Conservation (phyloP, 768 basidiomycete species). For the Gelatoporia subvermispora region DNA sequence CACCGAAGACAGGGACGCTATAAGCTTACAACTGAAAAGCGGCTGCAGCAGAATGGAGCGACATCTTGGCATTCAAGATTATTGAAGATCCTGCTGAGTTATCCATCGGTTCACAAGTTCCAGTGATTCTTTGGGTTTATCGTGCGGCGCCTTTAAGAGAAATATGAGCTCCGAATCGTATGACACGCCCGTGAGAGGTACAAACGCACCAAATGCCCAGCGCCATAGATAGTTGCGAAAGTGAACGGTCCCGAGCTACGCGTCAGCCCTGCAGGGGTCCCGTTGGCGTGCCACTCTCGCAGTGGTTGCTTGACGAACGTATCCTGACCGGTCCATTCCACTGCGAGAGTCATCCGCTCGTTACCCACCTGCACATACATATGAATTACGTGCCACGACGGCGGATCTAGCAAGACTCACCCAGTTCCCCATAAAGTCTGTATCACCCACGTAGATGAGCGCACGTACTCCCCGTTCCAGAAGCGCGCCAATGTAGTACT, state of each 20-base stretch:
- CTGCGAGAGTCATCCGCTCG: conserved; percentile 50
- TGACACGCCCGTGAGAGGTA: too few species aligned
- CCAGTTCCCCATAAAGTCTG: conserved; percentile 60
- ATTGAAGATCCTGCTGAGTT: conserved; percentile 18
- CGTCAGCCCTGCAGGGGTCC: conserved; percentile 47
- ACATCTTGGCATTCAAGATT: too few species aligned
- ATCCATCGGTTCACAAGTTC: conserved; percentile 48
- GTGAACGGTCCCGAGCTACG: conserved; percentile 53
- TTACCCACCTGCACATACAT: conserved; percentile 40
- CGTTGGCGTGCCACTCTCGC: conserved; percentile 52
- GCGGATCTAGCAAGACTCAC: conserved; percentile 5
- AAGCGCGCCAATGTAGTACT: conserved; percentile 43
- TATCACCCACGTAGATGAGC: conserved; percentile 50
- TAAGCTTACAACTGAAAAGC: too few species aligned
- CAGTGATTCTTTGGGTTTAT: conserved; percentile 54
- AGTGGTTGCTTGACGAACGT: conserved; percentile 40
- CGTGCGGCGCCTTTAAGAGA: conserved; percentile 65
- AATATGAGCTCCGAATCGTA: too few species aligned
- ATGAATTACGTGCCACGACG: not conserved
- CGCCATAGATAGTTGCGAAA: conserved; percentile 56
- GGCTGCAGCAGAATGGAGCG: too few species aligned
- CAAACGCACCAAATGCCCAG: conserved; percentile 65
- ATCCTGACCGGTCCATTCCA: conserved; percentile 56
- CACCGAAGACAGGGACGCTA: too few species aligned
- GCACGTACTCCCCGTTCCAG: conserved; percentile 51